A percentile compares a stretch with the other conserved stretches of the same genome.
Conservation (phyloP, 1,284 basidiomycete genomes). For the Cystobasidium slooffiae region DNA sequence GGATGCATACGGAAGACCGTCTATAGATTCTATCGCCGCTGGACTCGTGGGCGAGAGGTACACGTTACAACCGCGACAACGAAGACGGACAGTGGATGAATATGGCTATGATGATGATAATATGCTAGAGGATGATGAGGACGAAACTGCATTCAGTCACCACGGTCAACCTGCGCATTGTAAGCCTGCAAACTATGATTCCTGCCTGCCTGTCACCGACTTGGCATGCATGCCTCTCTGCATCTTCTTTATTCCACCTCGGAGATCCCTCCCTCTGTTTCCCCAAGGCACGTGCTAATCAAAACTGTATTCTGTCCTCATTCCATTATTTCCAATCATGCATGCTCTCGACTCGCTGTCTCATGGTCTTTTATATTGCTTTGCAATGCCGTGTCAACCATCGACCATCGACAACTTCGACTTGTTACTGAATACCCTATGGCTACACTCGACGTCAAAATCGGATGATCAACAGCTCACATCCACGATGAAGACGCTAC, state of each 20-base stretch:
- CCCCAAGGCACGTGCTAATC: constrained; percentile 21
- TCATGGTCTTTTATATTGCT: background rate
- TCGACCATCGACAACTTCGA: too few relatives aligned
- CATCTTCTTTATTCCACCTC: too few relatives aligned
- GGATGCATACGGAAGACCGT: constrained; percentile 16
- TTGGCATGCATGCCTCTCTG: too few relatives aligned
- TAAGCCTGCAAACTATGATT: too few relatives aligned
- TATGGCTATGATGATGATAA: background rate
- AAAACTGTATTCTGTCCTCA: background rate
- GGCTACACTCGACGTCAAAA: background rate
- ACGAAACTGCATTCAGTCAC: constrained; percentile 16
- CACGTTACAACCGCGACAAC: too few relatives aligned
- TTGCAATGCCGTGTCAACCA: too few relatives aligned
- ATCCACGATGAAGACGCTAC: constrained; percentile 29
- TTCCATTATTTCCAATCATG: background rate
- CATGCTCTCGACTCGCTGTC: background rate
- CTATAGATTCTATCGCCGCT: constrained; percentile 13
- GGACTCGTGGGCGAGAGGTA: background rate
- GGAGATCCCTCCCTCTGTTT: background rate
- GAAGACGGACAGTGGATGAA: too few relatives aligned
- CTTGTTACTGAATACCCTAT: too few relatives aligned
- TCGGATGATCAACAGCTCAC: background rate
- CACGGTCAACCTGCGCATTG: too few relatives aligned
- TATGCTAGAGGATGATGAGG: background rate
- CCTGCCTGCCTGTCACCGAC: too few relatives aligned